Evolutionary conservation across 2,329 filamentous ascomycete genomes (phyloP), one percentile per base, ranked within the genome.

Genomic region (Rutstroemia sp.): DNA sequence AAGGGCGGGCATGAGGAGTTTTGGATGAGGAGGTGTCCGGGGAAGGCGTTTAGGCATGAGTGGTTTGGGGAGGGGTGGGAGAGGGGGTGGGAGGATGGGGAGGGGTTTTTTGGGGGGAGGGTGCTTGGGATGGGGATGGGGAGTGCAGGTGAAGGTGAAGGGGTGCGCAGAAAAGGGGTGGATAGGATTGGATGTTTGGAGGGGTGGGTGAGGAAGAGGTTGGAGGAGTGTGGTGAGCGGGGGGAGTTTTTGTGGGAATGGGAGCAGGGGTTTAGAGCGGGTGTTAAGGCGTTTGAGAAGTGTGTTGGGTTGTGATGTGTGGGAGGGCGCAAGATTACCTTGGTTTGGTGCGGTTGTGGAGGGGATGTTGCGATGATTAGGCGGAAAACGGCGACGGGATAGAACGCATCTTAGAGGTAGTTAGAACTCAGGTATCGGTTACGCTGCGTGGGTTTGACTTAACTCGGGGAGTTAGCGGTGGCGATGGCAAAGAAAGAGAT

Each of bases 171-270:
- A 4, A 59, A 57, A 4, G 73, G 73, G 1, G 76, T 70, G 6
- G 79, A 82, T 64, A 77, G 71, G 63, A 80, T 84, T 67, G 80
- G 80, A 7, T 77, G 75, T 65, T 58, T 81, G 42, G 80, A 84
- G 57, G 61, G 82, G n/a, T 84, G 81, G 81, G 67, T 77, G 14
- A 68, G 78, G 65, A 82, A 80, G 68, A 73, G 81, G 36, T 67
- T 83, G 42, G 63, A 73, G 34, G 79, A 83, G 60, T 75, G 73
- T 57, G 76, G 76, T 2, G 73, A 77, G 60, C 69, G 70, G 39
- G 75, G 75, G 9, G 69, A 70, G 17, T 70, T 68, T 56, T 64
- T 64, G 1, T 73, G 71, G 71, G 69, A 72, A 57, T 75, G 71
- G 71, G 73, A 75, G 51, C 68, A 71, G 52, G 72, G 72, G 2